Base-by-base conservation (phyloP, 495 filamentous ascomycete genomes). In the Cercophora newfieldiana region DNA sequence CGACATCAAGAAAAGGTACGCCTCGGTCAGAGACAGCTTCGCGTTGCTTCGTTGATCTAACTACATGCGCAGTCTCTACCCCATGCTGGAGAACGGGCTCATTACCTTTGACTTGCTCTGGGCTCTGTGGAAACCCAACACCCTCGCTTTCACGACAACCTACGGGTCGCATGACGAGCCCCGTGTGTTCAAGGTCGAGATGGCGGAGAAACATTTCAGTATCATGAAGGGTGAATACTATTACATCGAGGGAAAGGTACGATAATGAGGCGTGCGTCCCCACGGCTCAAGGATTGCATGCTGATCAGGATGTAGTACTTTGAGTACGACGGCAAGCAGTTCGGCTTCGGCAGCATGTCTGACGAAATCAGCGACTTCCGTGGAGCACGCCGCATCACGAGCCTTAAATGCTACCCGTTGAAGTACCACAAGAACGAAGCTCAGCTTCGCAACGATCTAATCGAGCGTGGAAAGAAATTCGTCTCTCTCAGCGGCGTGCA, bases 81-180 rank as follows among this genome's bases (percentile, higher is more conserved):
- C 93, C 0, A 83, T 97, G 70, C 82, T 97, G 18, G 88, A 93
- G 64, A 89, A 90, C 58, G 90, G 91, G 29, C 89, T 89, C 60
- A 96, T 97, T 73, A 96, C 93, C 5, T 97, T 93, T 65, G 93
- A 96, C 64, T 84, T 96, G 10, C 75, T 96, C 4, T 96, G 94
- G 94, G 92, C 94, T 2, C 78, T 97, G 7, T 94, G 92, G 82
- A 96, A 96, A 70, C 93, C 94, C 6, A 94, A 96, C 70, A 91
- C 92, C 16, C 86, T 96, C 44, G 90, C 89, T 1, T 94, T 90
- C 70, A 90, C 91, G 0, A 86, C 87, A 2, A 95, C 92, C 1
- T 95, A 96, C 68, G 91, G 90, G 2, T 88, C 85, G 51, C 75
- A 82, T 19, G 92, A 96, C 57, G 91, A 97, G 71, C 93, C 93